Evolutionary conservation across 1,284 basidiomycete genomes (phyloP).

Genomic region (Hemileia vastatrix): DNA sequence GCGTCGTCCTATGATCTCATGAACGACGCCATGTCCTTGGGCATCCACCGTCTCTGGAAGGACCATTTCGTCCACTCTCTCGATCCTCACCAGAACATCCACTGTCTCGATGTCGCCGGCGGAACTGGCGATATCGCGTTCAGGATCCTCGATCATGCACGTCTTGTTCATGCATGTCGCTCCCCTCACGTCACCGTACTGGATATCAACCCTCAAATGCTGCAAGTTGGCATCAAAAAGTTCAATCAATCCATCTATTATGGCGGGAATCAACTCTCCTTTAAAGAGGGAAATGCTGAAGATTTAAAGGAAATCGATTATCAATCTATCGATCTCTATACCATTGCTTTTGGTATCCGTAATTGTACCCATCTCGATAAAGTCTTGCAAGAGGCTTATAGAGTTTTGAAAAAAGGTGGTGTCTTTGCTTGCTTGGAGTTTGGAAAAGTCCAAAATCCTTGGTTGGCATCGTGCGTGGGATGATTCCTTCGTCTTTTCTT

Average conservation of each 20-base stretch:
- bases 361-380: constrained; percentile 91
- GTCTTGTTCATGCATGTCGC: constrained; percentile 75
- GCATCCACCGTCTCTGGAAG: constrained; percentile 96
- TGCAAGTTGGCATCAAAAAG: constrained; percentile 78
- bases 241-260: constrained; percentile 95
- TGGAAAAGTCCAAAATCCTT: constrained; percentile 80
- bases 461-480: constrained; percentile 66
- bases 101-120: constrained; percentile 90
- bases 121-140: constrained; percentile 97
- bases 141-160: constrained; percentile 80
- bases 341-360: constrained; percentile 96
- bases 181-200: constrained; percentile 83
- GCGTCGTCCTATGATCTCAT: constrained; percentile 93
- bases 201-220: constrained; percentile 93
- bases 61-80: constrained; percentile 75
- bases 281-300: constrained; percentile 90
- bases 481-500: neutral
- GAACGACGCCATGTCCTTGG: constrained; percentile 97
- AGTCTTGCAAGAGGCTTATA: constrained; percentile 79
- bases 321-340: constrained; percentile 87
- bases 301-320: constrained; percentile 62
- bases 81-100: constrained; percentile 55
- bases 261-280: constrained; percentile 82
- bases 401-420: constrained; percentile 93
- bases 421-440: constrained; percentile 95